These are phyloP conservation scores for Mortierella hygrophila DNA, from an alignment of 192 early-diverging fungal species.

Conservation along the genomic window DNA sequence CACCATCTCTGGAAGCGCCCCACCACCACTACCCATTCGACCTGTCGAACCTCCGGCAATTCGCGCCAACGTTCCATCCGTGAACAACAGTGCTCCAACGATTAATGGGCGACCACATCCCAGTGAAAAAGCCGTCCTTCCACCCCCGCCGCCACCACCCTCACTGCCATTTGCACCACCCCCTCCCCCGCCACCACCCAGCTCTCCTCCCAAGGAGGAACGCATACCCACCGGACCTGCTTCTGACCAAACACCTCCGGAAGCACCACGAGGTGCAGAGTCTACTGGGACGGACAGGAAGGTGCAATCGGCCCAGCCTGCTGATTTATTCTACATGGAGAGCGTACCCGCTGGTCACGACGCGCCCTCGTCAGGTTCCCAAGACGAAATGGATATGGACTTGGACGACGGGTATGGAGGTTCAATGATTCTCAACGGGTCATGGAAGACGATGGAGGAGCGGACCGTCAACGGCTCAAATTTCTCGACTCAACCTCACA, in stretches of 20 bases:
- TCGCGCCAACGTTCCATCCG: background rate
- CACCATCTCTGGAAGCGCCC: background rate
- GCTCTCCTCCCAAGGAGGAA: conserved; percentile 6
- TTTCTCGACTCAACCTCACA: background rate
- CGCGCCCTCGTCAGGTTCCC: background rate
- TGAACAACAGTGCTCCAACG: background rate
- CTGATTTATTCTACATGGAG: background rate
- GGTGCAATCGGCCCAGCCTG: background rate
- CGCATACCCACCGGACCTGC: background rate
- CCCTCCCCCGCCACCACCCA: conserved; percentile 14
- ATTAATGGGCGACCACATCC: background rate
- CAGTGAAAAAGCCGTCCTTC: background rate
- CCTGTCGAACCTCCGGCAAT: background rate
- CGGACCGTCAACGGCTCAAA: background rate
- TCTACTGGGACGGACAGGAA: background rate
- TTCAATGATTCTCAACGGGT: conserved; percentile 31
- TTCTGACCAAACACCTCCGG: background rate
- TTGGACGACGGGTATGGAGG: conserved; percentile 18
- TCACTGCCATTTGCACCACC: conserved; percentile 1
- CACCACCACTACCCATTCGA: background rate
- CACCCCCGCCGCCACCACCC: conserved; percentile 21
- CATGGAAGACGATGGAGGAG: conserved; percentile 41
- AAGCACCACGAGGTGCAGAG: background rate
- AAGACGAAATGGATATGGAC: conserved; percentile 42
- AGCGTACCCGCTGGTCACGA: background rate